Conservation (phyloP, 2,329 filamentous ascomycete species). For the Orbilia oligospora region DNA sequence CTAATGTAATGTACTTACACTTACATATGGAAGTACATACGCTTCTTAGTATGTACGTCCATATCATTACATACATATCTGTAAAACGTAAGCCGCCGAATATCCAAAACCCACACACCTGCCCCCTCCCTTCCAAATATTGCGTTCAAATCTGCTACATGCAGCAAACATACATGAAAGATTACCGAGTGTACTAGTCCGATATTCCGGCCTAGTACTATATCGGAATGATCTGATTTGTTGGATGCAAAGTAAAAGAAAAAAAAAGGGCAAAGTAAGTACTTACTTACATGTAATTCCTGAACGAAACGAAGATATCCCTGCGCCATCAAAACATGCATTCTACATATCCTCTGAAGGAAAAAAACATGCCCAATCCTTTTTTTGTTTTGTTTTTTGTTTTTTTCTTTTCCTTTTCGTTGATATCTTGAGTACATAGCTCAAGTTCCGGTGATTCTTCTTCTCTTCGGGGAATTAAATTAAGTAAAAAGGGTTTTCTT, state of each 20-base stretch:
- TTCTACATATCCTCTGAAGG: neutral
- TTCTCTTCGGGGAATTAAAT: constrained; percentile 13
- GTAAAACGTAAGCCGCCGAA: neutral
- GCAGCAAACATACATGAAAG: constrained; percentile 40
- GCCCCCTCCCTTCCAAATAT: neutral
- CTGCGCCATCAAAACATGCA: constrained; percentile 37
- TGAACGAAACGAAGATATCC: constrained; percentile 17
- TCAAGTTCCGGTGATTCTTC: neutral
- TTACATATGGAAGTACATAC: no score
- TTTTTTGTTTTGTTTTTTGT: neutral
- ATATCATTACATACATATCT: neutral
- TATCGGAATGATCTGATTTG: constrained; percentile 57
- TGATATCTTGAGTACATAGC: neutral
- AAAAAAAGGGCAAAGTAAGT: no score
- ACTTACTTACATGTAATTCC: no score
- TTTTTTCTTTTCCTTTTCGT: neutral
- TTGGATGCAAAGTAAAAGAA: constrained; percentile 15
- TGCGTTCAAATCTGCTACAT: constrained; percentile 9
- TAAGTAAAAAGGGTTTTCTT: no score
- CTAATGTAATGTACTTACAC: no score
- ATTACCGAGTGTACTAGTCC: constrained; percentile 58
- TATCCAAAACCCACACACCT: neutral
- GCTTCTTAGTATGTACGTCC: neutral
- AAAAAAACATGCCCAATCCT: no score
- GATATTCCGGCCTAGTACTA: constrained; percentile 38